A percentile compares a stretch with the other conserved stretches of the same genome.
phyloP scores from a whole-genome alignment of 2,329 filamentous ascomycete species.

The Ascochyta rabiei region DNA sequence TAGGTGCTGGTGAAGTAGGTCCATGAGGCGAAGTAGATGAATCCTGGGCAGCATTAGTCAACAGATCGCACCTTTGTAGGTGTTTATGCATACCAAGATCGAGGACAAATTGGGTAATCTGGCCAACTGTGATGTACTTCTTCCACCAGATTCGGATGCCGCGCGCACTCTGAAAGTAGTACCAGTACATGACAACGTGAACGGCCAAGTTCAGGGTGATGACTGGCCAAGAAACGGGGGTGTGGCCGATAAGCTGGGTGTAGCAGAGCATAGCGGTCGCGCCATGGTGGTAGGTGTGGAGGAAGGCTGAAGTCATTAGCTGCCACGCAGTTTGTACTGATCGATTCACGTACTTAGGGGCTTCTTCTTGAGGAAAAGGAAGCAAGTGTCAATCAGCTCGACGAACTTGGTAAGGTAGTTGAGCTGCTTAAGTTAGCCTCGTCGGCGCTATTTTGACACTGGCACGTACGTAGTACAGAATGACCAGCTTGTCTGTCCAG shows the following conservation, averaged over 20 bases:
- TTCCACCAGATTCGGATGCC: conserved; percentile 99
- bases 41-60: conserved; percentile 63
- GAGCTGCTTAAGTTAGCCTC: conserved; percentile 65
- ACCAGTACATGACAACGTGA: conserved; percentile 99
- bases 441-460: neutral
- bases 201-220: conserved; percentile 92
- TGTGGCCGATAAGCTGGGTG: conserved; percentile 92
- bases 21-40: conserved; percentile 99
- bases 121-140: conserved; percentile 97
- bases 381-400: conserved; percentile 92
- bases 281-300: conserved; percentile 98
- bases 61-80: conserved; percentile 4
- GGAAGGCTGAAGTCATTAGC: conserved; percentile 67
- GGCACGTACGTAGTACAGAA: conserved; percentile 89
- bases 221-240: conserved; percentile 91
- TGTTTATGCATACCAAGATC: conserved; percentile 75
- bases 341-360: conserved; percentile 70
- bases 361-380: conserved; percentile 99
- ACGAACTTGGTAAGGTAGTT: conserved; percentile 99
- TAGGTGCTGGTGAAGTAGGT: conserved; percentile 96
- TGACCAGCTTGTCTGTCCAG: conserved; percentile 91
- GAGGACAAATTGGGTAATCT: conserved; percentile 96
- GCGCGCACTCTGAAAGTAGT: conserved; percentile 99
- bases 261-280: conserved; percentile 97
- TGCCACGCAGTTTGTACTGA: neutral